Evolutionary conservation across 768 basidiomycete genomes (phyloP), one percentile per base, ranked within the genome.

Genomic region (Glaciozyma antarctica): DNA sequence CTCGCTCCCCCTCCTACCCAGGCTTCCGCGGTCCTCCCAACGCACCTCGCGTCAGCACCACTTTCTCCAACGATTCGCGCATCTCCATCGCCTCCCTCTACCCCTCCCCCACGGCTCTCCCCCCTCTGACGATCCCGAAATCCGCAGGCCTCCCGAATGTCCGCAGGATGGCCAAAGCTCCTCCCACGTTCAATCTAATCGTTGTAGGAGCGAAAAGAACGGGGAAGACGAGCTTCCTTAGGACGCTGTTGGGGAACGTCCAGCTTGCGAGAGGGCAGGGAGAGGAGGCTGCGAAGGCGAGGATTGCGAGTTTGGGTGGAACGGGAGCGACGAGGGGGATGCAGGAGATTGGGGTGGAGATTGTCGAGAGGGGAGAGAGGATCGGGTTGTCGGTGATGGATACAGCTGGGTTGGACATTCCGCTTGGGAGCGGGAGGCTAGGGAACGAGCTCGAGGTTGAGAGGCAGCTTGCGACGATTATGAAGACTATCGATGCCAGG

Each of bases 211-310:
- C 43, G 45, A 26, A n/a, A 8, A 9, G 24, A 3, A 63, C 53
- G 19, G 62, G 62, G 17, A 63, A 63, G 62, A 63, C 62, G 41
- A 24, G 24, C 32, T 63, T 38, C 10, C 7, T 63, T 56, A 38
- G 34, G 48, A 58, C 62, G 32, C 28, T 63, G 5, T 34, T 63
- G 19, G 43, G 24, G 9, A 47, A 45, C n/a, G 22, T 56, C 3
- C 26, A 56, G 16, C 45, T 55, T 9, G 48, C 60, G 7, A 13
- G 32, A 38, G 21, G 54, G 26, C 21, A 34, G 3, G 38, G 45
- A 2, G 41, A 21, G 30, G 44, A 9, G 4, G 62, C 52, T 34
- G 56, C 45, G 17, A 41, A n/a, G 47, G 56, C 15, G 21, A 19
- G 44, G 15, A 12, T 58, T 5, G 48, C 28, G 19, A 28, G 12